Evolutionary conservation across 116 monocot species (phyloP), one percentile per base, ranked within the genome.

Genomic region (Trichopus zeylanicus): DNA sequence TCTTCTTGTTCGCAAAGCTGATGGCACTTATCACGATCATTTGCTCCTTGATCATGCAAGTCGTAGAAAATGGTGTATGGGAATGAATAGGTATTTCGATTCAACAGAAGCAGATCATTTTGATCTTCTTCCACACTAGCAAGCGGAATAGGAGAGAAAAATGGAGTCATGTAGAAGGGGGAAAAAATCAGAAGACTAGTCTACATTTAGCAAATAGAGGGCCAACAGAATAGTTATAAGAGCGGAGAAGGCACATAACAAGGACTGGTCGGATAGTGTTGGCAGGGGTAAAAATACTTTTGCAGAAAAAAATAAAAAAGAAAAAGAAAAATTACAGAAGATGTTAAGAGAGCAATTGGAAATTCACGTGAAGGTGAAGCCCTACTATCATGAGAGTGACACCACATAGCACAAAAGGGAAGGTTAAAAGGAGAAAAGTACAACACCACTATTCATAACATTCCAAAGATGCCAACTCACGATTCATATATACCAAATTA

Each of bases 341-440:
- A n/a, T n/a, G n/a, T n/a, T n/a, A n/a, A n/a, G n/a, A n/a, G n/a
- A n/a, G n/a, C n/a, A n/a, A n/a, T n/a, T n/a, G 42, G 42, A n/a
- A 42, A 42, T 42, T 42, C 42, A 42, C n/a, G 42, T 42, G 42
- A 42, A 13, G 13, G 42, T 42, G 42, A 42, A 13, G 13, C 18
- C 42, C 42, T 42, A n/a, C 42, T 42, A 42, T 42, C 13, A 13
- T 42, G 42, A 42, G 42, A 42, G 42, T 42, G 42, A 42, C 42
- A 42, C 42, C 42, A 42, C 42, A 42, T n/a, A 42, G 7, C 42
- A 42, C 42, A 42, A 42, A 42, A 42, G 42, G 42, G n/a, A 42
- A n/a, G n/a, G n/a, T 42, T 42, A 42, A 42, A 42, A 42, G 13
- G 42, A 42, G 12, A 42, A 42, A 42, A 42, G 42, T 42, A 42